Evolutionary conservation across 352 stramenopile species (phyloP), one percentile per base, ranked within the genome.

Genomic region (Pythium volutum): DNA sequence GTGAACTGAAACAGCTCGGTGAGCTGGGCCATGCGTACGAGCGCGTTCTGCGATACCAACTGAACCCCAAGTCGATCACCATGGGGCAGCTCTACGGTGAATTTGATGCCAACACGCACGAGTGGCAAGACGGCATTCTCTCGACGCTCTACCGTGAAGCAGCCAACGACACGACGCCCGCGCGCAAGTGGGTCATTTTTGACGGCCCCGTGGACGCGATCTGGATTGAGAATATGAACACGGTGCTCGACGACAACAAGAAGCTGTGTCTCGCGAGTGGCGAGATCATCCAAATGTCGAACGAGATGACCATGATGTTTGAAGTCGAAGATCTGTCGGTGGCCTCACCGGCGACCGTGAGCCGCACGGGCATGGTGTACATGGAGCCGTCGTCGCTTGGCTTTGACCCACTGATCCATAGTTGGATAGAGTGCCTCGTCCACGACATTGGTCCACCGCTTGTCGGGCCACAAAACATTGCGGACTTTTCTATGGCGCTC

Each of bases 141-240:
- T 97, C 92, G 0, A 98, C 92, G 1, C 76, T 98, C 2, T 98
- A 98, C 56, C 91, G 97, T 7, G 79, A 81, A 1, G 96, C 84
- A 4, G 87, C 89, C 9, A 92, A 79, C 27, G 75, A 85, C 50
- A 95, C 93, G 0, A 95, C 96, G 73, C 62, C 85, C 0, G 94
- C 97, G 55, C 82, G 89, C 34, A 98, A 97, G 64, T 98, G 93
- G 93, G 88, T 98, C 45, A 91, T 98, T 43, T 98, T 98, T 64
- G 93, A 98, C 52, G 93, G 93, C 0, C 93, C 93, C 0, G 93
- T 98, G 3, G 93, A 98, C 73, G 90, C 93, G 3, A 97, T 98
- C 67, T 98, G 93, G 93, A 98, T 98, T 70, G 93, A 98, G 67
- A 98, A 97, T 70, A 98, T 98, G 93, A 98, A 98, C 74, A 98